These are phyloP conservation scores for Arxiozyma slooffiae DNA, from an alignment of 1,139 yeast genomes.

Conservation along the genomic window DNA sequence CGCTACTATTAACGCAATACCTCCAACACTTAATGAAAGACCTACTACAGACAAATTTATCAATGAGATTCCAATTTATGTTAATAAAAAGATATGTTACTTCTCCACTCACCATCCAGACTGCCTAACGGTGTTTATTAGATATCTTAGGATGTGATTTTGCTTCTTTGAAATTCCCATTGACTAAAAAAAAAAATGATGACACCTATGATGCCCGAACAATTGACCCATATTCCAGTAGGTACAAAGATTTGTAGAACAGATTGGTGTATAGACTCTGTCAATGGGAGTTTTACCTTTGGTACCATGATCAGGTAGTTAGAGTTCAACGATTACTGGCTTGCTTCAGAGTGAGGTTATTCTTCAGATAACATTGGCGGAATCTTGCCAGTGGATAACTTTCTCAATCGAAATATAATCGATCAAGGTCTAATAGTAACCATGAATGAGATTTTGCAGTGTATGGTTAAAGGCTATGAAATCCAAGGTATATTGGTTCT, in stretches of 20 bases:
- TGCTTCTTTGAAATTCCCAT: constrained; percentile 47
- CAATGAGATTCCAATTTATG: constrained; percentile 41
- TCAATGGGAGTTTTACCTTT: constrained; percentile 47
- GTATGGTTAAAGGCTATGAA: constrained; percentile 53
- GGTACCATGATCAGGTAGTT: constrained; percentile 52
- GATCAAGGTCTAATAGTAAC: constrained; percentile 34
- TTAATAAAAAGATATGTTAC: constrained; percentile 40
- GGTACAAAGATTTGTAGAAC: constrained; percentile 50
- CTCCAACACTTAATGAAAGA: constrained; percentile 23
- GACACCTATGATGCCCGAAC: constrained; percentile 49
- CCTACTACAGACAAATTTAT: constrained; percentile 44
- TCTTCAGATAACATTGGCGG: constrained; percentile 54
- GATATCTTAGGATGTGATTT: constrained; percentile 53
- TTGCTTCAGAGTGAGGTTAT: constrained; percentile 61
- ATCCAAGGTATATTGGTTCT: constrained; percentile 50
- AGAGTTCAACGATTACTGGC: constrained; percentile 54
- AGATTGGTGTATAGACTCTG: constrained; percentile 41
- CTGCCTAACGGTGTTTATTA: constrained; percentile 45
- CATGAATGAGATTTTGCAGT: constrained; percentile 42
- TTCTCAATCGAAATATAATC: constrained; percentile 39
- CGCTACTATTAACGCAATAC: neutral
- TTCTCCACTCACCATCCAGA: constrained; percentile 41
- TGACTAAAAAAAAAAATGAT: constrained; percentile 39
- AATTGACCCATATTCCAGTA: constrained; percentile 37
- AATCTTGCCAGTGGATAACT: constrained; percentile 48